phyloP scores from a whole-genome alignment of 305 asterid genomes.

The Fraxinus xanthoxyloides region DNA sequence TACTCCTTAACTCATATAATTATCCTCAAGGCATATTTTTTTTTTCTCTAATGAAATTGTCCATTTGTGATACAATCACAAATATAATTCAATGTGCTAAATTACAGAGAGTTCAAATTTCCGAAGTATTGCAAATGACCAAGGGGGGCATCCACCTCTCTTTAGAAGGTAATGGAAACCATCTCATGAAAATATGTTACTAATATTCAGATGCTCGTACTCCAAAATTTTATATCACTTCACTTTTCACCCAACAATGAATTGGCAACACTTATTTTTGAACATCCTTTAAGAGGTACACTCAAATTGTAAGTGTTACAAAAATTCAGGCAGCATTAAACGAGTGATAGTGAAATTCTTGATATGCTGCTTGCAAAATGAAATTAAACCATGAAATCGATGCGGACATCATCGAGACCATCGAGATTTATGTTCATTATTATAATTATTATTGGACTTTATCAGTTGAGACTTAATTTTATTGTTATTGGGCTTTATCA shows the following conservation, averaged over 20 bases:
- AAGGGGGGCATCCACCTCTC: neutral
- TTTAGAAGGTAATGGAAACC: neutral
- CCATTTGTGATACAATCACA: neutral
- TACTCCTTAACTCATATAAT: neutral
- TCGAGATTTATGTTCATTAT: too few relatives aligned
- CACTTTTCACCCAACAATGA: neutral
- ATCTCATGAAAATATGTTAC: neutral
- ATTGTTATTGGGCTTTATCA: too few relatives aligned
- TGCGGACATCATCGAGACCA: too few relatives aligned
- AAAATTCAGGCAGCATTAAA: neutral
- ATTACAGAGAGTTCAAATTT: neutral
- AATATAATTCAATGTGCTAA: neutral
- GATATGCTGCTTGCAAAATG: neutral
- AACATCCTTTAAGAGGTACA: neutral
- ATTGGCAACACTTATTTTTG: neutral
- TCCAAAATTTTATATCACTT: neutral
- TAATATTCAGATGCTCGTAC: neutral
- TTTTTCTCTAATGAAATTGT: neutral
- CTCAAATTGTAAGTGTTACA: neutral
- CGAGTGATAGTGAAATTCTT: neutral
- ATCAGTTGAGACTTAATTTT: too few relatives aligned
- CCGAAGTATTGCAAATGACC: neutral
- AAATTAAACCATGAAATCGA: neutral
- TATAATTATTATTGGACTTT: too few relatives aligned
- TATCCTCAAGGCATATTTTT: neutral